Conservation (phyloP, 352 stramenopile species). For the Phytopythium helicoides region DNA sequence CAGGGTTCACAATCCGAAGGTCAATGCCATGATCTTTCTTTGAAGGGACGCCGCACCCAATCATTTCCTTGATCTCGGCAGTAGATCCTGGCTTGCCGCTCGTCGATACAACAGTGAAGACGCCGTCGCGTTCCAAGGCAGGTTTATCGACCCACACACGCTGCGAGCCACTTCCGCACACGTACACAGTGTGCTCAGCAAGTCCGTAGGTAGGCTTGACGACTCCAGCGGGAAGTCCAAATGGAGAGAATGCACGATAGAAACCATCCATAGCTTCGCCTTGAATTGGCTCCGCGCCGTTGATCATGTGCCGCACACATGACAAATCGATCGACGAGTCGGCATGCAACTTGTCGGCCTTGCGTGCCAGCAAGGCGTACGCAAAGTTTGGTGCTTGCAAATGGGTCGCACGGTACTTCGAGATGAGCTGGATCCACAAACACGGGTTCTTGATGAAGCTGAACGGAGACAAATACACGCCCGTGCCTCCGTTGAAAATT, state of each 20-base stretch:
- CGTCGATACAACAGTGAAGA: conserved; percentile 31
- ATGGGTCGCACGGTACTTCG: conserved; percentile 92
- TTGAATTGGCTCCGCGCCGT: conserved; percentile 97
- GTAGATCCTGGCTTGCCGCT: conserved; percentile 8
- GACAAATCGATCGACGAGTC: conserved; percentile 84
- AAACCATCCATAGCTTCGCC: conserved; percentile 86
- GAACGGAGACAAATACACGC: conserved; percentile 98
- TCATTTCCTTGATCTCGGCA: conserved; percentile 73
- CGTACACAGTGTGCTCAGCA: conserved; percentile 99
- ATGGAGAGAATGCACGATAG: conserved; percentile 85
- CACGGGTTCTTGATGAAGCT: conserved; percentile 96
- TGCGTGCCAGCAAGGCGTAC: conserved; percentile 95
- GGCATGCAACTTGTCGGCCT: conserved; percentile 71
- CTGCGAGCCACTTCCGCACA: conserved; percentile 92
- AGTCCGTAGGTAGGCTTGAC: conserved; percentile 99
- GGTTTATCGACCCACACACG: conserved; percentile 89
- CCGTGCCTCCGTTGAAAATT: conserved; percentile 86
- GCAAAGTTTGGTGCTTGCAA: conserved; percentile 99
- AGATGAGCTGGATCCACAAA: conserved; percentile 93
- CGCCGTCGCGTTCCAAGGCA: conserved; percentile 81
- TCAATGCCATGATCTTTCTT: conserved; percentile 87
- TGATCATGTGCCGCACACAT: conserved; percentile 96
- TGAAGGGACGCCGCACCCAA: conserved; percentile 93
- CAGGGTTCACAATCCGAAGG: conserved; percentile 92
- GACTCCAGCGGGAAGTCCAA: conserved; percentile 81